Conservation (phyloP, 140 eudicot species). For the Senecio squalidus region DNA sequence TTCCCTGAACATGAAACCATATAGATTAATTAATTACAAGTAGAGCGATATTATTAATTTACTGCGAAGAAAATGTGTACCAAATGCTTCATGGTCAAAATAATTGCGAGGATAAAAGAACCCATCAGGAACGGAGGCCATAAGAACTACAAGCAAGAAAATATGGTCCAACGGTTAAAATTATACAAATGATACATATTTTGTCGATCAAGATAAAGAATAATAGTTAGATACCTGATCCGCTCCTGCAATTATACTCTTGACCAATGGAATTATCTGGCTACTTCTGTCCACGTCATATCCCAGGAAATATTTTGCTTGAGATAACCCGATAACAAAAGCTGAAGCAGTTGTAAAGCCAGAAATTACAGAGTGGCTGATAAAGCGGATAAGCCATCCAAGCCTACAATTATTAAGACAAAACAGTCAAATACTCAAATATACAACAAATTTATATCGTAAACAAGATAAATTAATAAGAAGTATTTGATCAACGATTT, state of each 20-base stretch:
- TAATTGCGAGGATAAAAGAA: constrained; percentile 55
- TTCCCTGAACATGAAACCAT: constrained; percentile 47
- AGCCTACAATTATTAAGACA: constrained; percentile 42
- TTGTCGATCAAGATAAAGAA: not conserved
- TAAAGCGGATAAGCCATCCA: constrained; percentile 92
- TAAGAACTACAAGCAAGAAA: constrained; percentile 52
- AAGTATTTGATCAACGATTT: not conserved
- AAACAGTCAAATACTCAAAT: not conserved
- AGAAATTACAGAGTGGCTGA: constrained; percentile 91
- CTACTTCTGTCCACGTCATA: constrained; percentile 64
- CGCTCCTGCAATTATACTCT: constrained; percentile 65
- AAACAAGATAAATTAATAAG: not conserved
- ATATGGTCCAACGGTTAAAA: constrained; percentile 7
- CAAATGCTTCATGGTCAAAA: constrained; percentile 86
- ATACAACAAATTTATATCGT: not conserved
- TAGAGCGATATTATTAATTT: not conserved
- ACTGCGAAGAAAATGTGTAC: constrained; percentile 29
- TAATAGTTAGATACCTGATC: constrained; percentile 41
- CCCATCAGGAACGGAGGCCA: constrained; percentile 99
- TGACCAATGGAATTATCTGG: constrained; percentile 65
- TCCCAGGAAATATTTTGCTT: constrained; percentile 90
- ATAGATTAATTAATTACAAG: not conserved
- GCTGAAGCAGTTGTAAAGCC: constrained; percentile 98
- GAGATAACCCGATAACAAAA: constrained; percentile 78
- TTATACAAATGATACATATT: constrained; percentile 1